Base-by-base conservation (phyloP, 176 grass and related monocot species). In the Otatea glauca region DNA sequence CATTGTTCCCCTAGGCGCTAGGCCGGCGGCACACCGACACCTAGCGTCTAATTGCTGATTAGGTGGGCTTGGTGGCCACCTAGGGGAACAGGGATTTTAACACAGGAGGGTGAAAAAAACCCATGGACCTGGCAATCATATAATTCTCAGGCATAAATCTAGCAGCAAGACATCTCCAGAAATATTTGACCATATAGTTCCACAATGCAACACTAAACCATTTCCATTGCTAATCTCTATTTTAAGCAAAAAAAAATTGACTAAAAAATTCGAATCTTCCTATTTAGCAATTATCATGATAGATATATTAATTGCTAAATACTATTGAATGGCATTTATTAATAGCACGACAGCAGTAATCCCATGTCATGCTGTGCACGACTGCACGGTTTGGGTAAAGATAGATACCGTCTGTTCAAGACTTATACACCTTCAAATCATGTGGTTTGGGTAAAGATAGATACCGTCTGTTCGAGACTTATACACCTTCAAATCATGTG, bases 351-450 rank as follows among this genome's bases (percentile, higher is more conserved):
- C 38, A 69, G 18, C 20, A 21, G 9, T 35, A 32, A 50, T 50
- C 29, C 35, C 50, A 56, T 27, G 54, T 7, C 18, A 21, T 56
- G 60, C 60, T 29, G 24, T 0, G 4, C 23, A 27, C 11, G 10
- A 62, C 14, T 50, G 48, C 17, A 54, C 51, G 17, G 51, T 64
- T 64, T 64, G 27, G 61, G 27, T 64, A 64, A 58, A 60, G 58
- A 24, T 25, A 60, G 20, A 14, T 58, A 58, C 51, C 16, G 21
- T n/a, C 16, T 53, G 14, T 74, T 83, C 16, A 21, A 65, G 58
- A 65, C 15, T 73, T 12, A n/a, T 38, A 18, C 12, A 48, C 58
- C 20, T 83, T 39, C 27, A 74, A 49, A 62, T 58, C 42, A 83
- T 13, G 23, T 55, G 11, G 51, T 76, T 64, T 64, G 27, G 61